phyloP scores from a whole-genome alignment of 2,329 filamentous ascomycete genomes.

The Daldinia eschscholtzii region DNA sequence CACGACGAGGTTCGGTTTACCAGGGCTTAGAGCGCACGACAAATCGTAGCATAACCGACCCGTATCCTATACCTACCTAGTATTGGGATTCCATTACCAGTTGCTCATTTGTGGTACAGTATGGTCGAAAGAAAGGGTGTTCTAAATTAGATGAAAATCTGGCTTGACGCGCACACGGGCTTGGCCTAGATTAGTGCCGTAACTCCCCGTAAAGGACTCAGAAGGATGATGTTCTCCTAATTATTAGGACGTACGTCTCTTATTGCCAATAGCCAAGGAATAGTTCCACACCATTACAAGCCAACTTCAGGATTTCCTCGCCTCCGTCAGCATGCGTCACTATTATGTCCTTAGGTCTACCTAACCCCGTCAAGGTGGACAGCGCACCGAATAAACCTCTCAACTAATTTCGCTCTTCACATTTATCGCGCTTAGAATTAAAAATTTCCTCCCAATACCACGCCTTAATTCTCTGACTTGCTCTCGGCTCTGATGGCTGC shows the following conservation, averaged over 20 bases:
- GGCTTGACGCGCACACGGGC: background rate
- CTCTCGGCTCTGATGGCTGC: slow-evolving; percentile 24
- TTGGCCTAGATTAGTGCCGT: background rate
- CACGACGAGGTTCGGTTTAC: background rate
- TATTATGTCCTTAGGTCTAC: background rate
- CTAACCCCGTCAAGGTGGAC: background rate
- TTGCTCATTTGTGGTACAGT: background rate
- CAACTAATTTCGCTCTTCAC: background rate
- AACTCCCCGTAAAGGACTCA: background rate
- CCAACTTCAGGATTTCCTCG: background rate
- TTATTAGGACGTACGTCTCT: background rate
- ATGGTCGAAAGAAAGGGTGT: background rate
- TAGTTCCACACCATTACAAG: background rate
- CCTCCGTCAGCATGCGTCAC: background rate
- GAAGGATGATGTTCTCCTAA: background rate
- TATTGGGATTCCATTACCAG: background rate
- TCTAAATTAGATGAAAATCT: background rate
- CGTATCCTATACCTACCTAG: background rate
- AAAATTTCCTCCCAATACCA: background rate
- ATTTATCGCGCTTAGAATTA: background rate
- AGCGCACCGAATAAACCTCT: slow-evolving; percentile 5
- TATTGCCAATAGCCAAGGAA: background rate
- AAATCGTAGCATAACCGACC: slow-evolving; percentile 1
- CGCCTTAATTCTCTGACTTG: background rate
- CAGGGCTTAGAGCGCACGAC: slow-evolving; percentile 4